Percentiles rank a stretch among this genome's conserved stretches.
These are phyloP conservation scores for Glaciozyma martinii DNA, from an alignment of 768 basidiomycete genomes.

Conservation along the genomic window DNA sequence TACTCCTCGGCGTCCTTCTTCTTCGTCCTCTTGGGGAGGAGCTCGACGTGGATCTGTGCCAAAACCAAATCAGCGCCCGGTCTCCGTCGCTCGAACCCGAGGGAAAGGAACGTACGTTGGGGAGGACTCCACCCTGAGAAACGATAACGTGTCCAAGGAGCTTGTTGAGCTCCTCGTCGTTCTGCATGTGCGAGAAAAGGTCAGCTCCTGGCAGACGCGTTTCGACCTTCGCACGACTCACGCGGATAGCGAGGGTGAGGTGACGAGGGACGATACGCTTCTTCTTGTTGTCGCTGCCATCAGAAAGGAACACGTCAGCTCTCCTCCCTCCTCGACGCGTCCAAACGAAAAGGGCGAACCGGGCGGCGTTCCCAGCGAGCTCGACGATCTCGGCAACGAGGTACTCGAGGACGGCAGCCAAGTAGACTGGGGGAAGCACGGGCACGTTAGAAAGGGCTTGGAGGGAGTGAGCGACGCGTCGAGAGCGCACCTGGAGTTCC, in stretches of 20 bases:
- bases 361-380: conserved; percentile 55
- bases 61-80: background rate
- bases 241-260: conserved; percentile 59
- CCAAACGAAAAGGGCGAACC: background rate
- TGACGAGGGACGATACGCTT: conserved; percentile 68
- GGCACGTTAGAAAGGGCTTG: no score
- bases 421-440: no score
- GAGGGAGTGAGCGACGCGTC: no score
- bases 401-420: conserved; percentile 43
- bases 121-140: conserved; percentile 81
- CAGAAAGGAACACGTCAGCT: conserved; percentile 40
- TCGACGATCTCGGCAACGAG: conserved; percentile 85
- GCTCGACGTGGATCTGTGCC: conserved; percentile 1
- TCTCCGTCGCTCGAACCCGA: background rate
- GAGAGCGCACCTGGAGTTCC: no score
- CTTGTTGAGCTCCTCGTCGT: conserved; percentile 71
- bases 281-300: conserved; percentile 60
- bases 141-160: conserved; percentile 73
- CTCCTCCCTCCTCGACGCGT: background rate
- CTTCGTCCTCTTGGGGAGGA: conserved; percentile 2
- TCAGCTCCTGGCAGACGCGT: background rate
- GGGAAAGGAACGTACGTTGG: conserved; percentile 29
- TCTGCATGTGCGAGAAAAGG: conserved; percentile 35
- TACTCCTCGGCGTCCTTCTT: background rate
- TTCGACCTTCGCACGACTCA: background rate